Conservation (phyloP, 2,329 filamentous ascomycete species). For the Penicillium sp. region DNA sequence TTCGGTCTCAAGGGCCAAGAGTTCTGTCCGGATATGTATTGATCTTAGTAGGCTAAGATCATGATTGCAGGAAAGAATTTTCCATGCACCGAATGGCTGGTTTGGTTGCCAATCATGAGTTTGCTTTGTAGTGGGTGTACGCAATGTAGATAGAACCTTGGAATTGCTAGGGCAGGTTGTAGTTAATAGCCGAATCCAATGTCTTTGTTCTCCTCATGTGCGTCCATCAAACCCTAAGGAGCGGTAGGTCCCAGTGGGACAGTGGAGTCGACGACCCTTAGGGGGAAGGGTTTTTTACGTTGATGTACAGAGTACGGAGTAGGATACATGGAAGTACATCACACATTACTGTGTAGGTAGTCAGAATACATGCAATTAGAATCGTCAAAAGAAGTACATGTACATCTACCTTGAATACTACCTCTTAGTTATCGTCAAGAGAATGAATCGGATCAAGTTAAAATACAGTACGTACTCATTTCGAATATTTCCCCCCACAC, state of each 20-base stretch:
- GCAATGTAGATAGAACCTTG: too few relatives aligned
- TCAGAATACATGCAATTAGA: neutral
- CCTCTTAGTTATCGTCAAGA: too few relatives aligned
- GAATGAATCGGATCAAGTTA: too few relatives aligned
- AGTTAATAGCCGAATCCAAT: too few relatives aligned
- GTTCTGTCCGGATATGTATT: slow-evolving; percentile 17
- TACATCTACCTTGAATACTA: too few relatives aligned
- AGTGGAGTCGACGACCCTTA: neutral
- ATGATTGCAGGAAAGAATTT: neutral
- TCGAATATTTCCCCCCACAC: too few relatives aligned
- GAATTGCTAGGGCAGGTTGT: too few relatives aligned
- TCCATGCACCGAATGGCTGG: neutral
- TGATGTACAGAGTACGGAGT: neutral
- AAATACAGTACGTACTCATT: too few relatives aligned
- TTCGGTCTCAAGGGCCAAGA: slow-evolving; percentile 13
- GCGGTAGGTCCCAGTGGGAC: neutral
- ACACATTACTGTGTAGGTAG: too few relatives aligned
- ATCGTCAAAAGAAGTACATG: neutral
- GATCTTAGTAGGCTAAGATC: neutral
- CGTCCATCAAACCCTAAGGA: neutral
- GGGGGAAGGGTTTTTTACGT: neutral
- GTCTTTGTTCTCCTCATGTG: neutral
- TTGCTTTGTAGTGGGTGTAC: too few relatives aligned
- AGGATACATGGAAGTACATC: neutral
- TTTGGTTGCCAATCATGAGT: neutral